phyloP scores from a whole-genome alignment of 1,139 yeast species.

The Diutina sp. region DNA sequence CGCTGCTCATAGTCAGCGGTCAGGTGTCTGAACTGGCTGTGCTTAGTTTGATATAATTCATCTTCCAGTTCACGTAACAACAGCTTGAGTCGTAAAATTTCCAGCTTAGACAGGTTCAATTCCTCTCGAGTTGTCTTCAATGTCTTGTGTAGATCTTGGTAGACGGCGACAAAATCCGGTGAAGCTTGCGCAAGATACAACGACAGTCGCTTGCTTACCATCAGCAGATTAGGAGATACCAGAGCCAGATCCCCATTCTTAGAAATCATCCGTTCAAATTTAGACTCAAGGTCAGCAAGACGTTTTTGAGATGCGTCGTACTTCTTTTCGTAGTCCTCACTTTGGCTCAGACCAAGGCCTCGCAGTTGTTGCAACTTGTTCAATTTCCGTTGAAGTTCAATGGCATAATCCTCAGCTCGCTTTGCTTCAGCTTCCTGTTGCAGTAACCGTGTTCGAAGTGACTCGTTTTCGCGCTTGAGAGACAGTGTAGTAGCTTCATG shows the following conservation, averaged over 20 bases:
- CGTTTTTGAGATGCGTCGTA: constrained; percentile 8
- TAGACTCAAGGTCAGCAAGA: neutral
- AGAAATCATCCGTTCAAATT: neutral
- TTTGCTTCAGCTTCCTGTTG: constrained; percentile 30
- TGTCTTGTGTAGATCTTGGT: constrained; percentile 43
- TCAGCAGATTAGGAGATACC: constrained; percentile 3
- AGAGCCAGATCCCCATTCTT: neutral
- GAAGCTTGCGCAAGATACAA: constrained; percentile 19
- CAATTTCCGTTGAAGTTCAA: constrained; percentile 32
- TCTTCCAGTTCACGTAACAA: constrained; percentile 35
- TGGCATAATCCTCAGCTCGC: constrained; percentile 34
- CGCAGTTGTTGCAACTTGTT: constrained; percentile 30
- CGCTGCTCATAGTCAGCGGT: constrained; percentile 29
- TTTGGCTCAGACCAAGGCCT: constrained; percentile 16
- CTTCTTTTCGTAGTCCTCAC: constrained; percentile 24
- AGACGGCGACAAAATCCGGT: constrained; percentile 37
- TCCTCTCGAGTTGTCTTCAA: constrained; percentile 38
- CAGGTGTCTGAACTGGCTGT: constrained; percentile 20
- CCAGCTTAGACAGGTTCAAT: constrained; percentile 35
- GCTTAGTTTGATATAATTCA: constrained; percentile 28
- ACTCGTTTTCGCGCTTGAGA: constrained; percentile 17
- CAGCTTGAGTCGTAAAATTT: constrained; percentile 38
- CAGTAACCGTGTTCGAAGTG: constrained; percentile 21
- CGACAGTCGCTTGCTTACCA: constrained; percentile 24
- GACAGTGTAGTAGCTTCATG: neutral